These are phyloP conservation scores for Stachybotrys chlorohalonatus DNA, from an alignment of 2,329 filamentous ascomycete genomes.

Conservation along the genomic window DNA sequence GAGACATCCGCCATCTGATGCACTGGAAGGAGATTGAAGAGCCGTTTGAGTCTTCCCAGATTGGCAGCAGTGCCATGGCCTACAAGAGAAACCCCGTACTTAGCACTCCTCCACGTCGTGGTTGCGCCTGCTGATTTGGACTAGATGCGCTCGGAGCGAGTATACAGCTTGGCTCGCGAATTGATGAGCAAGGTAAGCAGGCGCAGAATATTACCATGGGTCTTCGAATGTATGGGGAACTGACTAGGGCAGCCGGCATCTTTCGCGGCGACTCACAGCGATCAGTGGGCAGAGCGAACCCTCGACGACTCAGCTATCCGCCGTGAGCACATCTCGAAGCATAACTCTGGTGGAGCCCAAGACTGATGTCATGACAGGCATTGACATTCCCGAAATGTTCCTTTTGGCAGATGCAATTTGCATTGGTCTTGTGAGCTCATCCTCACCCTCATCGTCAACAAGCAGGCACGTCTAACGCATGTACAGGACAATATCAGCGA, in stretches of 20 bases:
- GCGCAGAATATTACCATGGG: too few relatives aligned
- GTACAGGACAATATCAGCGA: conserved; percentile 52
- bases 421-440: conserved; percentile 35
- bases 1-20: conserved; percentile 66
- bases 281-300: conserved; percentile 53
- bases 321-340: conserved; percentile 21
- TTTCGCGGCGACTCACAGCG: conserved; percentile 20
- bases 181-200: conserved; percentile 24
- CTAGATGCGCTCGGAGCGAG: conserved; percentile 38
- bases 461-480: conserved; percentile 1
- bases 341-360: conserved; percentile 8
- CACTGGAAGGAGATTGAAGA: conserved; percentile 78
- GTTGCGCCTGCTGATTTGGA: conserved; percentile 16
- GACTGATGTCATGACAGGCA: conserved; percentile 36
- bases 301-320: conserved; percentile 70
- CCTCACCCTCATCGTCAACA: background rate
- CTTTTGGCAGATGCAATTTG: conserved; percentile 60
- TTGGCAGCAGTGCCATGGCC: conserved; percentile 53
- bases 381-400: conserved; percentile 58
- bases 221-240: too few relatives aligned
- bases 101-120: background rate
- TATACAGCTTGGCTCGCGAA: conserved; percentile 36
- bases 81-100: conserved; percentile 34
- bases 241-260: conserved; percentile 10
- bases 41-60: conserved; percentile 73